These are phyloP conservation scores for Xylaria cubensis DNA, from an alignment of 495 filamentous ascomycete species.

Conservation along the genomic window DNA sequence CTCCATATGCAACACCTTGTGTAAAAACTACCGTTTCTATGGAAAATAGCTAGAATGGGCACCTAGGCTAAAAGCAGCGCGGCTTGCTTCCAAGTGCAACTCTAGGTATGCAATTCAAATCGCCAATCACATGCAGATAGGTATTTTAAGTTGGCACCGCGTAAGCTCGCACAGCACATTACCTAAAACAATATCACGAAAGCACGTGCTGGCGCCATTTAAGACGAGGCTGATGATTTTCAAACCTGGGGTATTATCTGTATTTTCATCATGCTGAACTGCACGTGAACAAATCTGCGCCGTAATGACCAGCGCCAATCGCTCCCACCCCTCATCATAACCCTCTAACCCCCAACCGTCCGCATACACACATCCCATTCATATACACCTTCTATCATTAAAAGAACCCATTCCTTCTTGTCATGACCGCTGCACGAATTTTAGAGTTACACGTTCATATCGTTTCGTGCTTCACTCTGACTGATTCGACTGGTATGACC, in stretches of 20 bases:
- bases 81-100: no score
- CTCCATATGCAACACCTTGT: conserved; percentile 55
- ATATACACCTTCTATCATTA: conserved; percentile 25
- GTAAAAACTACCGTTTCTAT: no score
- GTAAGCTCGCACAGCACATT: not conserved
- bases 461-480: not conserved
- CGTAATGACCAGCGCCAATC: conserved; percentile 20
- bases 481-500: conserved; percentile 1
- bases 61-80: no score
- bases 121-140: no score
- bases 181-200: not conserved
- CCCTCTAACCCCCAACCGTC: not conserved
- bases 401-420: not conserved
- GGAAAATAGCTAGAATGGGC: no score
- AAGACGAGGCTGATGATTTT: not conserved
- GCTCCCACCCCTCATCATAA: conserved; percentile 10
- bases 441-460: conserved; percentile 24
- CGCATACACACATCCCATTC: conserved; percentile 17
- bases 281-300: conserved; percentile 21
- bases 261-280: conserved; percentile 22
- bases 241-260: conserved; percentile 19
- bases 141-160: no score
- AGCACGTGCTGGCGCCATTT: not conserved
- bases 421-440: conserved; percentile 6
- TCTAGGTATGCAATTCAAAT: no score